Percentiles rank a stretch among this genome's conserved stretches.
Conservation (phyloP, 177 flowering plant species). For the Vitis hybrid region DNA sequence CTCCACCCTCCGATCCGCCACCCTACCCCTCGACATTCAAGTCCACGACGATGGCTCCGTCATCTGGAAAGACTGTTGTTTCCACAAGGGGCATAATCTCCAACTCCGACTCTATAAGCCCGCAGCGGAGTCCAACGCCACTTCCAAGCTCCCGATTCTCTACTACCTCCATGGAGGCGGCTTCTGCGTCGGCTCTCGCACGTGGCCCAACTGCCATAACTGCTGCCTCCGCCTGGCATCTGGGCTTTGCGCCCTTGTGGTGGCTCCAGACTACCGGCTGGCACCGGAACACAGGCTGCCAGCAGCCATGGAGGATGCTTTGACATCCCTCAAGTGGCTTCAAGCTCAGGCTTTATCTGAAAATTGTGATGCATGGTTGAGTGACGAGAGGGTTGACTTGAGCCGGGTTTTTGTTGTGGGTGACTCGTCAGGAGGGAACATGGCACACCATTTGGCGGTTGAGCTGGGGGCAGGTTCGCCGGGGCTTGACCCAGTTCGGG, state of each 20-base stretch:
- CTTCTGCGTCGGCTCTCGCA: slow-evolving; percentile 6
- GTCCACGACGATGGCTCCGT: slow-evolving; percentile 24
- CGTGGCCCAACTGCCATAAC: slow-evolving; percentile 61
- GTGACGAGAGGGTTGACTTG: slow-evolving; percentile 39
- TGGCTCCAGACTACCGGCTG: slow-evolving; percentile 68
- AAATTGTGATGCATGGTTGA: slow-evolving; percentile 26
- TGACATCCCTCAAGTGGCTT: slow-evolving; percentile 53
- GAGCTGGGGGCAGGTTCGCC: slow-evolving; percentile 38
- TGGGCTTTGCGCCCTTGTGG: slow-evolving; percentile 45
- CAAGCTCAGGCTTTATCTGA: slow-evolving; percentile 29
- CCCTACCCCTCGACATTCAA: slow-evolving; percentile 21
- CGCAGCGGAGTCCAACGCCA: too few species aligned
- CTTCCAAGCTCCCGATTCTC: too few species aligned
- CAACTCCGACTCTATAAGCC: too few species aligned
- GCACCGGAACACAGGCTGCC: slow-evolving; percentile 84
- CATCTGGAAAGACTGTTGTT: slow-evolving; percentile 42
- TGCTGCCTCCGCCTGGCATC: slow-evolving; percentile 54
- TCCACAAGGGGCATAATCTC: too few species aligned
- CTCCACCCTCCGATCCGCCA: slow-evolving; percentile 32
- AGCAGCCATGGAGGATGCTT: slow-evolving; percentile 59
- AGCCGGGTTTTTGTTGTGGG: slow-evolving; percentile 54
- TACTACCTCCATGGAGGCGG: too few species aligned
- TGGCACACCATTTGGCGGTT: slow-evolving; percentile 75
- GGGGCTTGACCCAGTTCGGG: slow-evolving; percentile 39
- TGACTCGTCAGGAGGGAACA: slow-evolving; percentile 78